phyloP scores from a whole-genome alignment of 768 basidiomycete species.

The Rhizopogon salebrosus region DNA sequence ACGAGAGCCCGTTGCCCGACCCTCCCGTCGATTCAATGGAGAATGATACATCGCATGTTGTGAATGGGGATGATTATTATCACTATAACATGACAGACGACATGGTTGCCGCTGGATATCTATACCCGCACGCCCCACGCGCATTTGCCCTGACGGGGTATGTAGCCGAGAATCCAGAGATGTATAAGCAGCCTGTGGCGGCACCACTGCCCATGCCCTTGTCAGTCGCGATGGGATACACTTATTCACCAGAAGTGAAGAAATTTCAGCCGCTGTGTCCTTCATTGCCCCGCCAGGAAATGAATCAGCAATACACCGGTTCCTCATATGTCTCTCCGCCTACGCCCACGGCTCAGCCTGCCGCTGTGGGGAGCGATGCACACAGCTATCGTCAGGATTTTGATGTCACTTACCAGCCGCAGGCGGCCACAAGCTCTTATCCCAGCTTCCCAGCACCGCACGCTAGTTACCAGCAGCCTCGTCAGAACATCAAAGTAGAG shows the following conservation, averaged over 20 bases:
- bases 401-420: slow-evolving; percentile 20
- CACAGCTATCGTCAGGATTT: slow-evolving; percentile 22
- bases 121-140: slow-evolving; percentile 20
- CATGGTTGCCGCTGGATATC: slow-evolving; percentile 12
- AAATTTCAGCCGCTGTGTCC: slow-evolving; percentile 33
- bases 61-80: slow-evolving; percentile 25
- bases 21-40: slow-evolving; percentile 31
- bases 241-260: slow-evolving; percentile 27
- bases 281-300: slow-evolving; percentile 24
- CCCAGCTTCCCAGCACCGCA: slow-evolving; percentile 12
- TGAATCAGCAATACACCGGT: slow-evolving; percentile 16
- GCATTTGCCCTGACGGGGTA: slow-evolving; percentile 20
- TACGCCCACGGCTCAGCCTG: slow-evolving; percentile 6
- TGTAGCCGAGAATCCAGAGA: slow-evolving; percentile 16
- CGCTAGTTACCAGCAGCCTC: slow-evolving; percentile 14
- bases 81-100: slow-evolving; percentile 23
- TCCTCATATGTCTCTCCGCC: slow-evolving; percentile 10
- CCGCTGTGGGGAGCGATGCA: slow-evolving; percentile 9
- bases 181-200: slow-evolving; percentile 28
- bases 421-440: slow-evolving; percentile 19
- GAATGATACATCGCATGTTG: slow-evolving; percentile 19
- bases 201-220: slow-evolving; percentile 27
- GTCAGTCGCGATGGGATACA: slow-evolving; percentile 27
- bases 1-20: slow-evolving; percentile 36
- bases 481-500: slow-evolving; percentile 25